phyloP scores from a whole-genome alignment of 371 early-diverging fungal genomes.

The Mortierella sp. region DNA sequence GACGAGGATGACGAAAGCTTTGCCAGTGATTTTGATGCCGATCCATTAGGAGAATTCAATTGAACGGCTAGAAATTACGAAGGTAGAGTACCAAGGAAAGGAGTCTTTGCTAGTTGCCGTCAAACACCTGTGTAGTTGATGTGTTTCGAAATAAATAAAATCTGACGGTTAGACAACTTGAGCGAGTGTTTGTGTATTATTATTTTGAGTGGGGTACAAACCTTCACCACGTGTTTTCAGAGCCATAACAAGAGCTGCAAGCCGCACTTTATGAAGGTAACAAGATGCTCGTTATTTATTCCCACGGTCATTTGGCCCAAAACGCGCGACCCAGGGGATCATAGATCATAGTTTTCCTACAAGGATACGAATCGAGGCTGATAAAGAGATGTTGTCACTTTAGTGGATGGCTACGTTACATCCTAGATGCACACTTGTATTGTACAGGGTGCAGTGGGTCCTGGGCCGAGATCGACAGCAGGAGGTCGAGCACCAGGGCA shows the following conservation, averaged over 20 bases:
- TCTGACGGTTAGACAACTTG: no score
- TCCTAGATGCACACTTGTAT: not conserved
- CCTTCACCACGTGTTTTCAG: not conserved
- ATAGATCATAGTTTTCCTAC: not conserved
- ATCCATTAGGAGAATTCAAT: not conserved
- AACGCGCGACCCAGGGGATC: not conserved
- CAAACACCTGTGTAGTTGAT: not conserved
- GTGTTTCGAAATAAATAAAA: no score
- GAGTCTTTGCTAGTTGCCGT: no score
- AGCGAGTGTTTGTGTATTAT: no score
- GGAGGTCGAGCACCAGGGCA: not conserved
- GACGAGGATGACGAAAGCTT: slow-evolving; percentile 9
- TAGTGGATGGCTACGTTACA: not conserved
- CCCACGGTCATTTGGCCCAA: not conserved
- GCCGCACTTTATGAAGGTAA: not conserved
- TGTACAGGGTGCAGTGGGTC: not conserved
- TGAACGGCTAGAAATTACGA: not conserved
- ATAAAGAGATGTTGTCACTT: not conserved
- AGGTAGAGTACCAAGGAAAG: no score
- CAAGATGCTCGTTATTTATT: not conserved
- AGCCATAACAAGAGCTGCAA: not conserved
- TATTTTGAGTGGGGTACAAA: not conserved
- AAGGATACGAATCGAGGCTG: no score
- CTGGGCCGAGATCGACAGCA: not conserved
- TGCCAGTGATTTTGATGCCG: not conserved